Base-by-base conservation (phyloP, 2,329 filamentous ascomycete species). In the Cladosporium sp. region DNA sequence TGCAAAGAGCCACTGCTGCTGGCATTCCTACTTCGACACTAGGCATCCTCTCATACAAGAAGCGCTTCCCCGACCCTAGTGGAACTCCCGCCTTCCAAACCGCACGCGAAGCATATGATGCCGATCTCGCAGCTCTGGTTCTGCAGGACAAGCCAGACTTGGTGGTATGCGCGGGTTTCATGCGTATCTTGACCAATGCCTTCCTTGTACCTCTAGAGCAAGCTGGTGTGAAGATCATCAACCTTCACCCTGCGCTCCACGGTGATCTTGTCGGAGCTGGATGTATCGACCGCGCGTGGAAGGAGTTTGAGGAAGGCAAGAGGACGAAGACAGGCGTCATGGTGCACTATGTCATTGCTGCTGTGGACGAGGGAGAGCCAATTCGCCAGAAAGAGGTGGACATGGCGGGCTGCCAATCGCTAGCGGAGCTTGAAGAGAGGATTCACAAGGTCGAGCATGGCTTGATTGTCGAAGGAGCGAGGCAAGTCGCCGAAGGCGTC, bases 161-260 rank as follows among this genome's bases (percentile, higher is more conserved):
- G 64, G 87, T 96, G 59, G 89, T 95, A 10, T 90, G 93, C 71
- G 89, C 91, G 3, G 92, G 93, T 2, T 96, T 91, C 85, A 96
- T 96, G 92, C 89, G 95, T 76, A 89, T 96, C 66, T 85, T 96
- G 59, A 88, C 88, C 0, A 81, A 83, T 2, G 80, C 83, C 1
- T 95, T 96, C 76, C 81, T 96, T 58, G 83, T 85, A 10, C 91
- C 92, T 1, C 75, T 96, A 8, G 83, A 86, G 38, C 80, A 77
- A 14, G 86, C 83, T 0, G 85, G 84, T 0, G 82, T 94, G 41
- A 85, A 84, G 28, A 88, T 94, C 54, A 93, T 96, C 73, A 96
- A 96, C 75, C 79, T 96, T 49, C 92, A 96, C 74, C 92, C 92
- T 12, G 88, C 90, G 3, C 78, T 92, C 49, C 90, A 85, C 74